Conservation (phyloP, 345 rosid genomes). For the Crucihimalaya himalaica region DNA sequence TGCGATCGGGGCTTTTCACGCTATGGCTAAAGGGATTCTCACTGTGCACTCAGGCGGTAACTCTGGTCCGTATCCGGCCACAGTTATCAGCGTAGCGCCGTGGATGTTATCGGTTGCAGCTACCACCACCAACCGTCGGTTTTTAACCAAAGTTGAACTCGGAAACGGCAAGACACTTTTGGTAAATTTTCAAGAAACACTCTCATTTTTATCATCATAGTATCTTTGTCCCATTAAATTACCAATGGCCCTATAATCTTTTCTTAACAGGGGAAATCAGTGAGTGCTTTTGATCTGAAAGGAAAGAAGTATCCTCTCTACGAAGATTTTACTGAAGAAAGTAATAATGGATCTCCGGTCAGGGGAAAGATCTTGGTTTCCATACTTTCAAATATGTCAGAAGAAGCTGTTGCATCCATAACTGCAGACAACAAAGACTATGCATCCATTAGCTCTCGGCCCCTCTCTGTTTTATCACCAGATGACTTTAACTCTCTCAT, state of each 20-base stretch:
- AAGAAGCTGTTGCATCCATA: constrained; percentile 34
- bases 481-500: constrained; percentile 1
- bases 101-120: constrained; percentile 58
- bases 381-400: background rate
- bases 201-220: background rate
- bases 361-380: constrained; percentile 45
- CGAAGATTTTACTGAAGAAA: no score
- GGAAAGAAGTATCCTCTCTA: constrained; percentile 32
- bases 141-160: constrained; percentile 43
- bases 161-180: constrained; percentile 41
- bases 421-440: background rate
- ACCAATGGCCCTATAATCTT: background rate
- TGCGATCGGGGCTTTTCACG: constrained; percentile 56
- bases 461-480: constrained; percentile 7
- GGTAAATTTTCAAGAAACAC: constrained; percentile 40
- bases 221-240: constrained; percentile 1
- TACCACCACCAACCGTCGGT: constrained; percentile 47
- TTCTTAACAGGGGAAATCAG: constrained; percentile 39
- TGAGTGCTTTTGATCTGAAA: constrained; percentile 34
- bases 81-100: constrained; percentile 36
- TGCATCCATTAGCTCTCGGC: constrained; percentile 17
- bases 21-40: constrained; percentile 53
- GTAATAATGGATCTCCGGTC: background rate
- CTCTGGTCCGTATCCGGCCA: background rate
- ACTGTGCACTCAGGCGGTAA: constrained; percentile 50